These are phyloP conservation scores for Parmelia sp. DNA, from an alignment of 495 filamentous ascomycete species.

Conservation along the genomic window DNA sequence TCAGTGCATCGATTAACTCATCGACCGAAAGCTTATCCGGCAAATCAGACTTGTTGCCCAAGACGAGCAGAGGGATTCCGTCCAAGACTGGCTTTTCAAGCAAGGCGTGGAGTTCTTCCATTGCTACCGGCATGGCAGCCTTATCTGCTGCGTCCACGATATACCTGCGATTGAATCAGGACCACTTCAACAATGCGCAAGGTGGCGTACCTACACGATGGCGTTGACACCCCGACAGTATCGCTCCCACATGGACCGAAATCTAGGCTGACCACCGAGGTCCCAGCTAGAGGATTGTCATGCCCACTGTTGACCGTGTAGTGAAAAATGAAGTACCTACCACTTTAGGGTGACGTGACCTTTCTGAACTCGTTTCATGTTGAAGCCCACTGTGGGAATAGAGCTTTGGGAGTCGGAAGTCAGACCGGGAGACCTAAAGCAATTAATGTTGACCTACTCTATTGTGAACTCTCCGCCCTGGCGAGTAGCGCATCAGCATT, in stretches of 20 bases:
- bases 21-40: constrained; percentile 83
- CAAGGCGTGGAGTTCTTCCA: constrained; percentile 83
- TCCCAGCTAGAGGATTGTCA: constrained; percentile 63
- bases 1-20: constrained; percentile 87
- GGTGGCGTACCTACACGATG: constrained; percentile 60
- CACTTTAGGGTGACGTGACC: constrained; percentile 98
- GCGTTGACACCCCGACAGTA: constrained; percentile 97
- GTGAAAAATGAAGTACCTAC: constrained; percentile 39
- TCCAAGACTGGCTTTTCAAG: constrained; percentile 79
- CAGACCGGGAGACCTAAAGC: constrained; percentile 10
- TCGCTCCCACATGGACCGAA: constrained; percentile 98
- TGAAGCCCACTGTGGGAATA: constrained; percentile 97
- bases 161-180: constrained; percentile 51
- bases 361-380: constrained; percentile 96
- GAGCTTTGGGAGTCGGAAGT: constrained; percentile 52
- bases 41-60: constrained; percentile 96
- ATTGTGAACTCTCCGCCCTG: constrained; percentile 98
- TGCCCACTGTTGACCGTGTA: constrained; percentile 19
- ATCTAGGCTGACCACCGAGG: constrained; percentile 92
- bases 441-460: constrained; percentile 64
- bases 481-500: constrained; percentile 26
- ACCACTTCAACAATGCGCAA: not conserved
- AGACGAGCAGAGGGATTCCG: constrained; percentile 88
- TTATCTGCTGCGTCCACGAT: constrained; percentile 90
- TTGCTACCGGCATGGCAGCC: constrained; percentile 73